phyloP scores from a whole-genome alignment of 164 flowering plant species.

The Macadamia tetraphylla region DNA sequence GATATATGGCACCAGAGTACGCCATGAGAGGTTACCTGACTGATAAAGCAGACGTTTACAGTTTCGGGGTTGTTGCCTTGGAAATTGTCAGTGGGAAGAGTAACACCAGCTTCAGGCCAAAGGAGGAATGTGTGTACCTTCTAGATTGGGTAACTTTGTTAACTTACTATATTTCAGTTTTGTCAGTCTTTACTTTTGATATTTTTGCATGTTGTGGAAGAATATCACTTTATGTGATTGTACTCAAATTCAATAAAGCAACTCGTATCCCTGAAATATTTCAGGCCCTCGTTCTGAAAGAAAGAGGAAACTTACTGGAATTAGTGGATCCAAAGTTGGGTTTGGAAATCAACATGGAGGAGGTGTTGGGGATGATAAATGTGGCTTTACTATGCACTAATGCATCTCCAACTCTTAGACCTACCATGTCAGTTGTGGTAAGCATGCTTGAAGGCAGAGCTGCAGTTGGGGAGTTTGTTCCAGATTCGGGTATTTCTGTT shows the following conservation, averaged over 20 bases:
- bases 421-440: conserved; percentile 52
- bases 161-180: neutral
- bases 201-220: too few relatives aligned
- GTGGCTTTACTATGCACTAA: conserved; percentile 43
- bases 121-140: conserved; percentile 4
- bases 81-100: conserved; percentile 6
- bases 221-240: too few relatives aligned
- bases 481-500: conserved; percentile 7
- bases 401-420: conserved; percentile 32
- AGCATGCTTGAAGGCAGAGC: conserved; percentile 53
- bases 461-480: conserved; percentile 12
- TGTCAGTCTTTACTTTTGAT: too few relatives aligned
- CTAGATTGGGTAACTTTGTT: conserved; percentile 11
- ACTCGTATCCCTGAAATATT: too few relatives aligned
- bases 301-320: conserved; percentile 31
- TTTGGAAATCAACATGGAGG: conserved; percentile 24
- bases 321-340: conserved; percentile 46
- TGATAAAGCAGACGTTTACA: conserved; percentile 7
- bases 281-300: conserved; percentile 32
- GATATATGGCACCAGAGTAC: conserved; percentile 8
- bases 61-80: conserved; percentile 5
- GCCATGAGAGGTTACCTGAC: conserved; percentile 1
- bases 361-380: conserved; percentile 31
- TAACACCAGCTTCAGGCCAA: conserved; percentile 2
- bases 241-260: too few relatives aligned